Evolutionary conservation across 2,329 filamentous ascomycete genomes (phyloP), one percentile per base, ranked within the genome.

Genomic region (Harringtonia aguacate): DNA sequence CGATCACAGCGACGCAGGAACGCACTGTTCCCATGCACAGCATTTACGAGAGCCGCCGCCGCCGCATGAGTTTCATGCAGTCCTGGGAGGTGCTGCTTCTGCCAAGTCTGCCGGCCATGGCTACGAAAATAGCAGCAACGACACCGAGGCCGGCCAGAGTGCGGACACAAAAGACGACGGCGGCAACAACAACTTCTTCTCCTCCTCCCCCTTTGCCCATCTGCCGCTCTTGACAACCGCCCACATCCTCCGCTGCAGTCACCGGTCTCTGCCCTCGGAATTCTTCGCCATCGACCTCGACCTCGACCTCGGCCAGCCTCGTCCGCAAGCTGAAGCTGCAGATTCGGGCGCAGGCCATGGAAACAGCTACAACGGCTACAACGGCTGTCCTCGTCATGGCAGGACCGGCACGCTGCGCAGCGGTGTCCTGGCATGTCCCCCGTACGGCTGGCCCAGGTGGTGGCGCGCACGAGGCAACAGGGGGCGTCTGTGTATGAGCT

Each of bases 401-500:
- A 15, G 18, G 4, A 22, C 22, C 27, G 13, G 21, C n/a, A 15
- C 28, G 4, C 29, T 44, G 29, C 37, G 30, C 27, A 10, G 28
- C 3, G 43, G 24, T 20, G 7, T 44, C 4, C 22, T 24, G 14
- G 43, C 36, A 6, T 40, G 31, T 15, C 37, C 43, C 13, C 17
- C 43, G 10, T 31, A 20, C 18, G 37, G 33, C 8, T 22, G 35
- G 44, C 39, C 36, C 3, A 29, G 28, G 5, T 35, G 30, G 29
- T 38, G 31, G 35, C 44, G 39, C 4, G 38, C 39, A 13, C 44
- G 39, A 2, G 28, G 36, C 2, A 18, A 28, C 36, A 29, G 27
- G 20, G 41, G 37, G 14, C 45, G 45, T 18, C n/a, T 20, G n/a
- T 46, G 45, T 24, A 40, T 43, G 40, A 46, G 45, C 33, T 43